Evolutionary conservation across 225 moss, liverwort and hornwort species (phyloP).

Genomic region (Pseudisothecium myosuroides): DNA sequence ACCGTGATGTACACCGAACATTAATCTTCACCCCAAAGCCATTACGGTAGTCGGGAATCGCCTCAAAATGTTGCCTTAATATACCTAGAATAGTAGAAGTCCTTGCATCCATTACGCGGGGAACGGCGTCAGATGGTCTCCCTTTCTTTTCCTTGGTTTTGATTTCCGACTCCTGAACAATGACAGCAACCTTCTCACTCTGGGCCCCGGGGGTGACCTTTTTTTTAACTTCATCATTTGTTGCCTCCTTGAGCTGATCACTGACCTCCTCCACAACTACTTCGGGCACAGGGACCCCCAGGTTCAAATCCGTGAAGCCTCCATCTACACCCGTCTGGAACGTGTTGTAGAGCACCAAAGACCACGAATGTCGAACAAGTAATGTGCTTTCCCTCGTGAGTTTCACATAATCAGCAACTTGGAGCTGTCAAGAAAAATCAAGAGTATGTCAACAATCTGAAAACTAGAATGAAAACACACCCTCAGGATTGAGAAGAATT

Average conservation of each 20-base stretch:
- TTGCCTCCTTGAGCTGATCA: constrained; percentile 25
- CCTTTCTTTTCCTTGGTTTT: constrained; percentile 9
- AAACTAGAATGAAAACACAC: neutral
- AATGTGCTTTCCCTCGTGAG: constrained; percentile 58
- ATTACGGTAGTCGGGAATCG: constrained; percentile 68
- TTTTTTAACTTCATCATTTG: constrained; percentile 1
- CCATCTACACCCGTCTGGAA: constrained; percentile 47
- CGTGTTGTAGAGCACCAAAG: constrained; percentile 80
- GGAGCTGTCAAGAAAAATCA: constrained; percentile 12
- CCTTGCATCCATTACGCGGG: constrained; percentile 79
- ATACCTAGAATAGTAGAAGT: constrained; percentile 56
- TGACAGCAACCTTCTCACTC: neutral
- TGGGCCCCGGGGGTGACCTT: neutral
- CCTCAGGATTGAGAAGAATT: neutral
- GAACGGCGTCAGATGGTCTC: constrained; percentile 8
- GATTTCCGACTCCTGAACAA: constrained; percentile 6
- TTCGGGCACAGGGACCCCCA: constrained; percentile 2
- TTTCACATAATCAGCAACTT: constrained; percentile 62
- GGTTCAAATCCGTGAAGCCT: constrained; percentile 20
- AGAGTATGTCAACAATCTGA: neutral
- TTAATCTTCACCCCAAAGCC: constrained; percentile 77
- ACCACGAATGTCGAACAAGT: constrained; percentile 89
- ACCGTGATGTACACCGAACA: constrained; percentile 58
- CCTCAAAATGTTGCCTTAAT: constrained; percentile 74
- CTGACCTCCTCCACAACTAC: constrained; percentile 40